These are phyloP conservation scores for Cutaneotrichosporon sp. DNA, from an alignment of 1,284 basidiomycete species.

Conservation along the genomic window DNA sequence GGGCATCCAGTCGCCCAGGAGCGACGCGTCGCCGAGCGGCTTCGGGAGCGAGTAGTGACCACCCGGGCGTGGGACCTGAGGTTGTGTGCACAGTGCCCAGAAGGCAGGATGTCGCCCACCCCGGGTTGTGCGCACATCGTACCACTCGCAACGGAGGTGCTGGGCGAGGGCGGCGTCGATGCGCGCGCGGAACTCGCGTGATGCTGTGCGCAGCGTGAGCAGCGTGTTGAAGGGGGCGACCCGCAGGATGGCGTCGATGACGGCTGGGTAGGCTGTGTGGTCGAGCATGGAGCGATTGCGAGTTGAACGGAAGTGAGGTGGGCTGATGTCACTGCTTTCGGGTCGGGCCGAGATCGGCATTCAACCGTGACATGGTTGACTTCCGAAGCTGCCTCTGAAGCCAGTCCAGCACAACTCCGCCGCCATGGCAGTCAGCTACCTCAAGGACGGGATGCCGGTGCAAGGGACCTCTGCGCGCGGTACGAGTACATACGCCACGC, in stretches of 20 bases:
- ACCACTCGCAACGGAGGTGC: neutral
- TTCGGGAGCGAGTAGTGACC: neutral
- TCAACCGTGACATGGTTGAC: too few relatives aligned
- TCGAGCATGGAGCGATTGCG: constrained; percentile 7
- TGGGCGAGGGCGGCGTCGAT: neutral
- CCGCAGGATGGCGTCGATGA: constrained; percentile 12
- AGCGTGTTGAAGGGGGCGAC: constrained; percentile 7
- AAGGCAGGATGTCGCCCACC: neutral
- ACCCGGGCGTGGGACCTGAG: neutral
- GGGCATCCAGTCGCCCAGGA: neutral
- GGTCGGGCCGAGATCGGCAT: too few relatives aligned
- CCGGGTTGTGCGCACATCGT: neutral
- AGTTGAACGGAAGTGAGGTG: neutral
- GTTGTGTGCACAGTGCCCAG: neutral
- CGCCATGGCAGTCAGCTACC: too few relatives aligned
- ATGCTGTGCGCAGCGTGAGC: constrained; percentile 9
- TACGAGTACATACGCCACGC: too few relatives aligned
- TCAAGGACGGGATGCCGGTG: too few relatives aligned
- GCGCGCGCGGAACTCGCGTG: neutral
- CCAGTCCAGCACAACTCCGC: too few relatives aligned
- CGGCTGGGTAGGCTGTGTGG: constrained; percentile 12
- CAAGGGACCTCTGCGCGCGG: too few relatives aligned
- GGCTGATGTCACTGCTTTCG: neutral
- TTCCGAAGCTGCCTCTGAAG: too few relatives aligned
- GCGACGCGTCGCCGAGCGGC: neutral